Base-by-base conservation (phyloP, 768 basidiomycete species). In the Royoungia palumana region DNA sequence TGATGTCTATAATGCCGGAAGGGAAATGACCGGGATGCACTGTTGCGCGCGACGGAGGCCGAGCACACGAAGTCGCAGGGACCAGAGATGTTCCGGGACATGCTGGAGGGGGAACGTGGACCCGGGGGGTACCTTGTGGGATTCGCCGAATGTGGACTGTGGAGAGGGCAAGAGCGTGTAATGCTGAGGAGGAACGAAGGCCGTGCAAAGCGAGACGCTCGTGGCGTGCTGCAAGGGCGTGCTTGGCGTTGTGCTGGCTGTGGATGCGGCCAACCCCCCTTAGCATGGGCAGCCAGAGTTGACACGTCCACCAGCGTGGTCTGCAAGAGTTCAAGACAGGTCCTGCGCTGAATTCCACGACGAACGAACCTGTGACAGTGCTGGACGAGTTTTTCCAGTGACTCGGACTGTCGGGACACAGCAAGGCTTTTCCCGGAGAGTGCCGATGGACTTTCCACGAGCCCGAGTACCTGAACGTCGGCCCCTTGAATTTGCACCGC, bases 211-310 rank as follows among this genome's bases (percentile, higher is more conserved):
- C 16, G 32, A 14, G 32, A 7, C 14, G 32, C 49, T 44, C 39
- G 54, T 50, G 45, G 45, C 44, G 54, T 42, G 41, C 56, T 37
- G 36, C 44, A 46, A 63, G 51, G 55, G 66, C 67, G 54, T 70
- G 73, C 57, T 75, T 72, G 66, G 79, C 66, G 70, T 74, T 74
- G 67, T 74, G 74, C 68, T 70, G 75, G 70, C 77, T 79, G 72
- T 70, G 73, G 67, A 74, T 69, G 70, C 76, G 71, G 62, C 74
- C 67, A 63, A 71, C 75, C 71, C 78, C 79, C 80, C 77, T 80
- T 70, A 82, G 83, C 85, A 87, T 87, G 80, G 80, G 82, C 82
- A 80, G 77, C 73, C 75, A 74, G 75, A 59, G 56, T 49, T 67
- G 54, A 25, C 62, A 58, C 61, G 62, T 62, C 62, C 62, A 62